Conservation (phyloP, 805 yeast genomes). For the Sporopachydermia lactativora region DNA sequence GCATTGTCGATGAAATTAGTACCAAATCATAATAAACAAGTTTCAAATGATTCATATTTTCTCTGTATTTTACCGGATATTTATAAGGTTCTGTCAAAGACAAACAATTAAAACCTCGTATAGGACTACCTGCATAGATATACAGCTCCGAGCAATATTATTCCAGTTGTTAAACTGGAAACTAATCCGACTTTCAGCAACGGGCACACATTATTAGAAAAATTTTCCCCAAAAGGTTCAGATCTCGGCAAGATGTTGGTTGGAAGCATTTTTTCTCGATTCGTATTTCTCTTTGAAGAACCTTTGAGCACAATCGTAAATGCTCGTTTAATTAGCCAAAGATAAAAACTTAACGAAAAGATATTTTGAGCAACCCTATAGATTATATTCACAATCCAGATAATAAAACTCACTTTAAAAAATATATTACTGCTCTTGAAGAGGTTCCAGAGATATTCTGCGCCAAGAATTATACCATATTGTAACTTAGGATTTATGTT, state of each 20-base stretch:
- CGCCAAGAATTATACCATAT: slow-evolving; percentile 1
- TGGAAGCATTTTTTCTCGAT: slow-evolving; percentile 1
- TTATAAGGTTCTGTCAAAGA: slow-evolving; percentile 1
- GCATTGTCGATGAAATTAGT: slow-evolving; percentile 1
- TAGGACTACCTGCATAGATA: slow-evolving; percentile 1
- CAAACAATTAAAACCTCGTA: slow-evolving; percentile 1
- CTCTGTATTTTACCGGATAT: slow-evolving; percentile 1
- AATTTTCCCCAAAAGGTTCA: slow-evolving; percentile 1
- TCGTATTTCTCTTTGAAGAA: slow-evolving; percentile 1
- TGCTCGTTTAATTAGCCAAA: slow-evolving; percentile 1
- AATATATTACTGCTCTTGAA: slow-evolving; percentile 1
- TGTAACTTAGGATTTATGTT: slow-evolving; percentile 1
- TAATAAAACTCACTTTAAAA: slow-evolving; percentile 1
- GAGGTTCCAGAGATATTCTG: slow-evolving; percentile 1
- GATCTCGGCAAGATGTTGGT: slow-evolving; percentile 1
- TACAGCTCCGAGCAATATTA: slow-evolving; percentile 1
- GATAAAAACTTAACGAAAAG: slow-evolving; percentile 1
- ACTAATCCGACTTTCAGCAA: slow-evolving; percentile 1
- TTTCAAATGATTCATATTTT: slow-evolving; percentile 1
- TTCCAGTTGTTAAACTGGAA: slow-evolving; percentile 1
- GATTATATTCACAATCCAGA: not conserved
- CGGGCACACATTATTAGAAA: slow-evolving; percentile 1
- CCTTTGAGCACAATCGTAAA: slow-evolving; percentile 1
- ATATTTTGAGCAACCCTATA: slow-evolving; percentile 1
- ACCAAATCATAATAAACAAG: not conserved